Evolutionary conservation across 1,139 yeast genomes (phyloP).

Genomic region (Sugiyamaella grinbergsii): DNA sequence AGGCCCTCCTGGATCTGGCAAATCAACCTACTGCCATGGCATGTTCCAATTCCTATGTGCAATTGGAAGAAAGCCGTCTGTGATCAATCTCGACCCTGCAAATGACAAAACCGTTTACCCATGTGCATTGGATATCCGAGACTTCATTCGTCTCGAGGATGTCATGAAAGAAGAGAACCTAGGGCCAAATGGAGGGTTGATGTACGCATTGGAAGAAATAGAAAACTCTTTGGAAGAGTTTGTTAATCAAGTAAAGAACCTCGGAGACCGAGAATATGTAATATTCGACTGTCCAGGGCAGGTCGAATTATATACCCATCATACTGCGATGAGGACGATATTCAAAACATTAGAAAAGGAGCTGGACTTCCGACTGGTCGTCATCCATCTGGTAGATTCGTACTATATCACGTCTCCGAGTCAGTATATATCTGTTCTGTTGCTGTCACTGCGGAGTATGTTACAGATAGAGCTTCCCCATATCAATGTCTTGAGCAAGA

Average conservation of each 20-base stretch:
- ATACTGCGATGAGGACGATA: constrained; percentile 74
- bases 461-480: constrained; percentile 91
- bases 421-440: constrained; percentile 80
- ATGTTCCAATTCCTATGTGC: constrained; percentile 89
- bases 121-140: constrained; percentile 84
- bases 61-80: constrained; percentile 82
- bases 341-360: constrained; percentile 69
- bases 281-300: constrained; percentile 98
- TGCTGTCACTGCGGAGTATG: constrained; percentile 88
- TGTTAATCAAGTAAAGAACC: constrained; percentile 55
- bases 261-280: constrained; percentile 68
- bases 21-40: constrained; percentile 92
- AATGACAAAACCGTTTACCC: constrained; percentile 82
- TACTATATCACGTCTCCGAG: constrained; percentile 83
- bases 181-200: constrained; percentile 96
- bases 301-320: constrained; percentile 91
- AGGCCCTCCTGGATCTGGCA: constrained; percentile 98
- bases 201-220: constrained; percentile 76
- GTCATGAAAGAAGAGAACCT: constrained; percentile 78
- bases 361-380: constrained; percentile 74
- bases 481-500: constrained; percentile 86
- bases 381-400: constrained; percentile 86
- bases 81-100: constrained; percentile 92
- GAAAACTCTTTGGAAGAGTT: constrained; percentile 61
- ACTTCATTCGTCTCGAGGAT: constrained; percentile 82